These are phyloP conservation scores for Ustilago loliicola DNA, from an alignment of 1,284 basidiomycete species.

Conservation along the genomic window DNA sequence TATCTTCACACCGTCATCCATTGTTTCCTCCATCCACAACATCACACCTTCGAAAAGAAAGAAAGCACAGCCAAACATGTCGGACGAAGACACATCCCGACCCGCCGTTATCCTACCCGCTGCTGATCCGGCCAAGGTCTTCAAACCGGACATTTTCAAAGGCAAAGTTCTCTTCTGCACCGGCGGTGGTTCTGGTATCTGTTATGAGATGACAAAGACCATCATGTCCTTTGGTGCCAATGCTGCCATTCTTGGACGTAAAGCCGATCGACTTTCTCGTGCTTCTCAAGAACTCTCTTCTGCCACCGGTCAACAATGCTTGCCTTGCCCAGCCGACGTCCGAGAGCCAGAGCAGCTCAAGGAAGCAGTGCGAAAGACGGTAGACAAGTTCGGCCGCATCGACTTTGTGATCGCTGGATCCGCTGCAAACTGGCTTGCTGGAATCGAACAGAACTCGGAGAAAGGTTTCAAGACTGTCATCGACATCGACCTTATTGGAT, in stretches of 20 bases:
- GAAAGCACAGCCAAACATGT: background rate
- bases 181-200: slow-evolving; percentile 78
- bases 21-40: background rate
- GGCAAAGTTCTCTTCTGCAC: slow-evolving; percentile 96
- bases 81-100: slow-evolving; percentile 26
- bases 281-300: slow-evolving; percentile 81
- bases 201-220: slow-evolving; percentile 81
- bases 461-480: slow-evolving; percentile 85
- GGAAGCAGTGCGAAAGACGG: slow-evolving; percentile 80
- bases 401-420: slow-evolving; percentile 94
- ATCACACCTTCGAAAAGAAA: background rate
- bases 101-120: slow-evolving; percentile 36
- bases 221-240: slow-evolving; percentile 86
- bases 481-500: slow-evolving; percentile 92
- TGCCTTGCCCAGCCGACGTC: slow-evolving; percentile 86
- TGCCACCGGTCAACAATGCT: slow-evolving; percentile 78
- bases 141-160: slow-evolving; percentile 85
- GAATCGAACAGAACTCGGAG: slow-evolving; percentile 65
- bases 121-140: slow-evolving; percentile 70
- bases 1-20: background rate
- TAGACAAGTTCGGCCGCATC: slow-evolving; percentile 85
- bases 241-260: slow-evolving; percentile 86
- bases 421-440: slow-evolving; percentile 70
- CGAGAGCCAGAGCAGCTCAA: slow-evolving; percentile 80
- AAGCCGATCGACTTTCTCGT: slow-evolving; percentile 82